Conservation (phyloP, 1,284 basidiomycete genomes). For the Irpex rosettiformis region DNA sequence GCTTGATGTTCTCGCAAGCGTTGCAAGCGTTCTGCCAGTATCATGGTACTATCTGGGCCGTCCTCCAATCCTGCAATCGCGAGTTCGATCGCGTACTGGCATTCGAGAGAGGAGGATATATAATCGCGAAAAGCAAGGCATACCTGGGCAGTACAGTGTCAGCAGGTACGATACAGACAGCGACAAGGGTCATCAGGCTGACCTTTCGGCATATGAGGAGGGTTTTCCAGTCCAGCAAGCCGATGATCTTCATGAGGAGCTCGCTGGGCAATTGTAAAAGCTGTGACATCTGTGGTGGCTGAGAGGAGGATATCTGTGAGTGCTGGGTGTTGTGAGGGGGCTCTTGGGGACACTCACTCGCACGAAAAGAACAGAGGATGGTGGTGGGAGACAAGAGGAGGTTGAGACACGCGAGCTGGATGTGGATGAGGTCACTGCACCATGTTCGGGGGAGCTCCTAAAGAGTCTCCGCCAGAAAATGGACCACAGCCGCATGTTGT, state of each 20-base stretch:
- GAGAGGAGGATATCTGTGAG: not conserved
- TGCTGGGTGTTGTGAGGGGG: not conserved
- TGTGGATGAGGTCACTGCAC: not conserved
- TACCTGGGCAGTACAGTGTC: conserved; percentile 34
- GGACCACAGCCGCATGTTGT: not conserved
- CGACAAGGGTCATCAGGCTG: conserved; percentile 10
- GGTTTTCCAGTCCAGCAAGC: conserved; percentile 19
- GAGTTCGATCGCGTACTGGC: conserved; percentile 55
- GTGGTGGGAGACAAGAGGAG: not conserved
- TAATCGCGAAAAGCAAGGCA: conserved; percentile 37
- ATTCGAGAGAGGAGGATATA: conserved; percentile 33
- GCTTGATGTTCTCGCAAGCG: conserved; percentile 40
- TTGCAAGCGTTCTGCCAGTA: conserved; percentile 35
- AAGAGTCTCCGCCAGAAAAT: not conserved
- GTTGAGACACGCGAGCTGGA: not conserved
- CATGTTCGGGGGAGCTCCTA: not conserved
- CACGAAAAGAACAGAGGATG: not conserved
- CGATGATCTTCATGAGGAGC: conserved; percentile 25
- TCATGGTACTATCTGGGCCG: conserved; percentile 30
- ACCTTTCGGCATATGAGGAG: conserved; percentile 35
- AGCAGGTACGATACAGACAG: not conserved
- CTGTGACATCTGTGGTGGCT: conserved; percentile 6
- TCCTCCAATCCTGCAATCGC: conserved; percentile 45
- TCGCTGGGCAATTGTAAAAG: conserved; percentile 26
- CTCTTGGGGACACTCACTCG: not conserved